Percentiles rank a stretch among this genome's conserved stretches.
Evolutionary conservation across 306 rosid species (phyloP).

Genomic region (Pyrus communis): DNA sequence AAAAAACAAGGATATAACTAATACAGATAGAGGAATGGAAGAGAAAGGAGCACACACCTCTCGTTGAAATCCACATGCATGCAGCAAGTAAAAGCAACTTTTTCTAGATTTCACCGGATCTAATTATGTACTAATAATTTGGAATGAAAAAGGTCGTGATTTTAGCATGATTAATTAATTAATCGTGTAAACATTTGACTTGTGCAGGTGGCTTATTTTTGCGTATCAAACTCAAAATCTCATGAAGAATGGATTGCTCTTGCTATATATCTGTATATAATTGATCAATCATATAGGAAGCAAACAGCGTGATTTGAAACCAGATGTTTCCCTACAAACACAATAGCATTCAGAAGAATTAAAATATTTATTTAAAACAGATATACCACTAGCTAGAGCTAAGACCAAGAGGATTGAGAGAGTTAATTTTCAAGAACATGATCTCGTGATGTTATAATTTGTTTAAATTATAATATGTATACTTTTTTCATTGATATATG

Average conservation of each 20-base stretch:
- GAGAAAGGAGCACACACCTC: neutral
- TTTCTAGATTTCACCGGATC: neutral
- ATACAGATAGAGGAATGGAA: neutral
- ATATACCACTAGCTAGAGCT: neutral
- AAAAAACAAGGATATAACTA: neutral
- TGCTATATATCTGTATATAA: neutral
- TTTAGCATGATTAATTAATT: neutral
- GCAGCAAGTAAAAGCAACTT: neutral
- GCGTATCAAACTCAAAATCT: neutral
- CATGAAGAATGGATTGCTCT: neutral
- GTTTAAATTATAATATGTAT: neutral
- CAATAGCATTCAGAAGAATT: neutral
- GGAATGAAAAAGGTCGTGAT: neutral
- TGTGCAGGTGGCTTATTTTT: neutral
- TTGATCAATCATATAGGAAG: neutral
- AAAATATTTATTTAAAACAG: neutral
- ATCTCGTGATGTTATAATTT: no score
- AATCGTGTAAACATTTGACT: neutral
- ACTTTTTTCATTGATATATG: no score
- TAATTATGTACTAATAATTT: neutral
- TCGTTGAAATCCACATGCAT: neutral
- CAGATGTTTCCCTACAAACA: neutral
- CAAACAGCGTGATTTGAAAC: neutral
- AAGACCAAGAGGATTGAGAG: neutral
- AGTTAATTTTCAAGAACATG: no score